Evolutionary conservation across 2,329 filamentous ascomycete species (phyloP).

Genomic region (Colletotrichum simmondsii): DNA sequence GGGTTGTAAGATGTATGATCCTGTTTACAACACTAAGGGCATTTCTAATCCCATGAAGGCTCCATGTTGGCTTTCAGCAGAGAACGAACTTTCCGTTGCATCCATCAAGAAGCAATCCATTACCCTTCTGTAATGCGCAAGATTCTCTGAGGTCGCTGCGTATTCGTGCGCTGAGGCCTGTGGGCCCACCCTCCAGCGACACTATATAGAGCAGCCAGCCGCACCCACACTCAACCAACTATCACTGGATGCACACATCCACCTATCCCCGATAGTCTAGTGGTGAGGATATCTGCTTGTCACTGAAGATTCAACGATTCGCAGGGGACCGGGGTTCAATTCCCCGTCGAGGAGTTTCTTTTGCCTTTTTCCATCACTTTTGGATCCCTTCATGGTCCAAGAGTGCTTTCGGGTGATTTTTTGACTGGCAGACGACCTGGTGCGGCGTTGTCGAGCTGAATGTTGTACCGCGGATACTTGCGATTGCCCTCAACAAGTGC

Average conservation of each 20-base stretch:
- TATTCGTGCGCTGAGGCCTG: too few species aligned
- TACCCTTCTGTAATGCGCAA: not conserved
- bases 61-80: not conserved
- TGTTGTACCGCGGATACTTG: too few species aligned
- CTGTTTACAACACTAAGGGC: not conserved
- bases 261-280: not conserved
- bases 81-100: not conserved
- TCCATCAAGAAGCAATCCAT: not conserved
- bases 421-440: too few species aligned
- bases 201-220: accelerated
- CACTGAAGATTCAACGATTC: not conserved
- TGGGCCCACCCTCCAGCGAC: not conserved
- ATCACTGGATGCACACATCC: not conserved
- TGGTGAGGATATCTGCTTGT: not conserved
- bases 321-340: not conserved
- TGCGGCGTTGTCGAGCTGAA: too few species aligned
- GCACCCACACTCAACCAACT: not conserved
- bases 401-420: too few species aligned
- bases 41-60: not conserved
- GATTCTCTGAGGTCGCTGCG: not conserved
- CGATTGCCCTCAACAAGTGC: too few species aligned
- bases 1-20: not conserved
- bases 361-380: not conserved
- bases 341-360: not conserved
- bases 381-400: accelerated